Base-by-base conservation (phyloP, 768 basidiomycete genomes). In the Rhizopogon vinicolor region DNA sequence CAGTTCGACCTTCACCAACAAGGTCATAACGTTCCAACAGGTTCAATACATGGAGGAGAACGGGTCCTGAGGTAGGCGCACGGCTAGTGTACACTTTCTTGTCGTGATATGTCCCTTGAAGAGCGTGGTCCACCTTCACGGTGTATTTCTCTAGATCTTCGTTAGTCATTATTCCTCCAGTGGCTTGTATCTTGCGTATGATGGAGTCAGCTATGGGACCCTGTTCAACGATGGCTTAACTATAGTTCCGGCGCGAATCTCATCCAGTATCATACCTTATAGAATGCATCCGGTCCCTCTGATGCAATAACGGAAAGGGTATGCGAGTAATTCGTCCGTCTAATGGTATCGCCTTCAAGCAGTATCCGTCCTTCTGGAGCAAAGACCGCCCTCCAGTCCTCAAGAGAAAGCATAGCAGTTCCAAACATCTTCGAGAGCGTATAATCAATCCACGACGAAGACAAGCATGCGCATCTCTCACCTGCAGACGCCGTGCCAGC, bases 41-140 rank as follows among this genome's bases (percentile, higher is more conserved):
- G 65, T 98, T 97, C n/a, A 98, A 74, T 79, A 98, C 89, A 65
- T 93, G 89, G 41, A 97, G 72, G 41, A 98, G 73, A n/a, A 90
- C 91, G 77, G 91, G 87, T 5, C 96, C 95, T 10, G 88, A 88
- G 8, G 89, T 86, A 5, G 97, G 97, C 12, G 92, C 87, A 63
- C 85, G 82, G 0, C 88, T 79, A 0, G 93, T 94, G 70, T 92
- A 97, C 40, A 98, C 76, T 58, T 81, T 91, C 62, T 83, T 82
- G 42, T 84, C 85, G 16, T 79, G 80, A 69, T 91, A 99, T 0
- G 80, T 84, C 7, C 92, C 89, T 63, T 85, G 68, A 41, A 98
- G 74, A 6, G 97, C 93, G 44, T 74, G 86, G 44, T 80, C 73
- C 9, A 91, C 83, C 55, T 80, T 82, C 39, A 89, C 84, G 14